Conservation (phyloP, 2,329 filamentous ascomycete species). For the Ophiostoma novo-ulmi region DNA sequence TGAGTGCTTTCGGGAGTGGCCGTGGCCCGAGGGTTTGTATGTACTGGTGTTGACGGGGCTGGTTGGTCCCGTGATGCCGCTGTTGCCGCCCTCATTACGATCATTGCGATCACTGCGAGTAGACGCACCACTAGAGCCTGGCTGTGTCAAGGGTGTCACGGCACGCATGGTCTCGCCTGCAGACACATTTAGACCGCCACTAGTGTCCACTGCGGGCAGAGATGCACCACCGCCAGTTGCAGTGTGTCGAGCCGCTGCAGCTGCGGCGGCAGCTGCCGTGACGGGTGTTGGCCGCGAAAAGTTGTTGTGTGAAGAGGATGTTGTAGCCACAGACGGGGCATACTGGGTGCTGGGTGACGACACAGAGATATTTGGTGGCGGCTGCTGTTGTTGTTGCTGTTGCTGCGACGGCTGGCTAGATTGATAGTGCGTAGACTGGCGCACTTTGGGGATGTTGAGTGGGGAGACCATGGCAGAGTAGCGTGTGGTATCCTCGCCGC, state of each 20-base stretch:
- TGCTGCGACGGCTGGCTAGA: background rate
- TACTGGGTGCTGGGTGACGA: background rate
- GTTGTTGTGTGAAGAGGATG: conserved; percentile 43
- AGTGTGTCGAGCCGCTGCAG: conserved; percentile 24
- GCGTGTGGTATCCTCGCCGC: conserved; percentile 36
- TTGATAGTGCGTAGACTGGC: conserved; percentile 15
- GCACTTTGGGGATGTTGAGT: conserved; percentile 45
- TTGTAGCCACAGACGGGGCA: conserved; percentile 32
- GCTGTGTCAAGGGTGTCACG: conserved; percentile 42
- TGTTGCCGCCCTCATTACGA: conserved; percentile 23
- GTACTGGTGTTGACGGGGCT: conserved; percentile 31
- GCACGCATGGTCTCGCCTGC: conserved; percentile 32
- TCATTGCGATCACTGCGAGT: conserved; percentile 1
- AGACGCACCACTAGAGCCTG: conserved; percentile 30
- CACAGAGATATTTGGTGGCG: background rate
- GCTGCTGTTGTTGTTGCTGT: conserved; percentile 17
- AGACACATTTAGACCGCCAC: conserved; percentile 15
- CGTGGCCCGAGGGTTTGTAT: conserved; percentile 22
- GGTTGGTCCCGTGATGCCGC: conserved; percentile 26
- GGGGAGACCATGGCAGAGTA: conserved; percentile 29
- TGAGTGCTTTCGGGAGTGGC: conserved; percentile 62
- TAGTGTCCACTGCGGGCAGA: background rate
- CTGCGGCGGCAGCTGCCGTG: conserved; percentile 32
- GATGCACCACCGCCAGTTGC: conserved; percentile 14
- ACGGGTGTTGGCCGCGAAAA: conserved; percentile 52